Percentiles rank a stretch among this genome's conserved stretches.
Evolutionary conservation across 106 monocot genomes (phyloP).

Genomic region (Dendrobium officinale): DNA sequence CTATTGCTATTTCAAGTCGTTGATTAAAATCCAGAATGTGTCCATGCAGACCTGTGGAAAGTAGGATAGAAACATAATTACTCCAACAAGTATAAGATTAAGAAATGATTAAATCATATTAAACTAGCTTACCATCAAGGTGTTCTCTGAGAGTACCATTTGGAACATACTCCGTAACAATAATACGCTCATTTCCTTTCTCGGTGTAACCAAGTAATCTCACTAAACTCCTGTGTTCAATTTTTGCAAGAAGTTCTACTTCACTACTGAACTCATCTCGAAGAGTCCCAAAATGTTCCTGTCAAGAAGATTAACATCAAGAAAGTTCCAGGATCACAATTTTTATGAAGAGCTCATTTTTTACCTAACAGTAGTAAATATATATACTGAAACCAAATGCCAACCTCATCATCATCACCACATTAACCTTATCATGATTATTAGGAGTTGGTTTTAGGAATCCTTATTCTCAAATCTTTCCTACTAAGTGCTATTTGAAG

Average conservation of each 20-base stretch:
- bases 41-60: slow-evolving; percentile 45
- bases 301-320: slow-evolving; percentile 9
- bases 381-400: background rate
- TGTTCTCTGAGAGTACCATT: slow-evolving; percentile 61
- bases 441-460: background rate
- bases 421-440: background rate
- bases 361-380: background rate
- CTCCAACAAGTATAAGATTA: background rate
- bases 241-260: slow-evolving; percentile 49
- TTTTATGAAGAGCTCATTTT: background rate
- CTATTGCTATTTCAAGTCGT: slow-evolving; percentile 73
- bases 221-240: slow-evolving; percentile 51
- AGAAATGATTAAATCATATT: background rate
- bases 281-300: slow-evolving; percentile 35
- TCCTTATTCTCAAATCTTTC: no score
- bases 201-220: slow-evolving; percentile 46
- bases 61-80: slow-evolving; percentile 1
- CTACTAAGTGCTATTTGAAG: background rate
- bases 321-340: background rate
- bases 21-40: slow-evolving; percentile 66
- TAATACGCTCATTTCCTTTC: slow-evolving; percentile 48
- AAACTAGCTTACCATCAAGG: slow-evolving; percentile 33
- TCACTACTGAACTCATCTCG: slow-evolving; percentile 47
- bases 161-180: slow-evolving; percentile 51
- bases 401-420: background rate